Percentiles rank a stretch among this genome's conserved stretches.
Conservation (phyloP, 2,329 filamentous ascomycete species). For the Penicillium sp. region DNA sequence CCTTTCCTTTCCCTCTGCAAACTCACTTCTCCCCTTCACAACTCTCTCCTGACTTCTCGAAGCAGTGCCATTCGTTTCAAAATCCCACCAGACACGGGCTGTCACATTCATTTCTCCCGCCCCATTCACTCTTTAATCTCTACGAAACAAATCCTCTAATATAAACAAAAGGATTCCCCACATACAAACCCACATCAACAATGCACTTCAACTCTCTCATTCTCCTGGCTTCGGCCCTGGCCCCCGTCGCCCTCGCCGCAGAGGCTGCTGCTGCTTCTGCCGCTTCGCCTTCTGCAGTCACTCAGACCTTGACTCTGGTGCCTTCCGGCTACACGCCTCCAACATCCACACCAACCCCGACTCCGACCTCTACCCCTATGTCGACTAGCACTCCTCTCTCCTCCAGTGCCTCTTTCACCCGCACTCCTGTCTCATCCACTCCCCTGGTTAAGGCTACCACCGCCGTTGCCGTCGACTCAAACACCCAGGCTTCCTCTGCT, state of each 20-base stretch:
- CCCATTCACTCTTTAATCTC: conserved; percentile 35
- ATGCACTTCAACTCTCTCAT: conserved; percentile 44
- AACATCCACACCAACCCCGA: conserved; percentile 25
- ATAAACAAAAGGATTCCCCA: conserved; percentile 9
- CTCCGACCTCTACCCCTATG: conserved; percentile 4
- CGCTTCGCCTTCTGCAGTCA: conserved; percentile 19
- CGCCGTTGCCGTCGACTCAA: conserved; percentile 10
- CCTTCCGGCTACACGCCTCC: conserved; percentile 27
- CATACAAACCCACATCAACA: conserved; percentile 7
- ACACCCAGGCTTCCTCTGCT: conserved; percentile 7
- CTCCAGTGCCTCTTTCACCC: conserved; percentile 9
- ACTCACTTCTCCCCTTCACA: conserved; percentile 11
- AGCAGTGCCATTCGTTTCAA: conserved; percentile 30
- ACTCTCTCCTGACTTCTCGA: conserved; percentile 16
- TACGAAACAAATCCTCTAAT: conserved; percentile 5
- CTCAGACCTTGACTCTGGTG: conserved; percentile 34
- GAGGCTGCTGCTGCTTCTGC: conserved; percentile 22
- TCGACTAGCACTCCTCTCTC: conserved; percentile 15
- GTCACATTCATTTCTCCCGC: conserved; percentile 37
- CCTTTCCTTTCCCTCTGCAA: conserved; percentile 5
- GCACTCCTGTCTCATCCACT: conserved; percentile 14
- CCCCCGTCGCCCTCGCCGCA: conserved; percentile 34
- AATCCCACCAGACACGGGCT: conserved; percentile 37
- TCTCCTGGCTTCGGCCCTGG: conserved; percentile 31
- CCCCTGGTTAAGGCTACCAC: conserved; percentile 22